A percentile compares a stretch with the other conserved stretches of the same genome.
Evolutionary conservation across 106 monocot species (phyloP).

Genomic region (Acorus calamus): DNA sequence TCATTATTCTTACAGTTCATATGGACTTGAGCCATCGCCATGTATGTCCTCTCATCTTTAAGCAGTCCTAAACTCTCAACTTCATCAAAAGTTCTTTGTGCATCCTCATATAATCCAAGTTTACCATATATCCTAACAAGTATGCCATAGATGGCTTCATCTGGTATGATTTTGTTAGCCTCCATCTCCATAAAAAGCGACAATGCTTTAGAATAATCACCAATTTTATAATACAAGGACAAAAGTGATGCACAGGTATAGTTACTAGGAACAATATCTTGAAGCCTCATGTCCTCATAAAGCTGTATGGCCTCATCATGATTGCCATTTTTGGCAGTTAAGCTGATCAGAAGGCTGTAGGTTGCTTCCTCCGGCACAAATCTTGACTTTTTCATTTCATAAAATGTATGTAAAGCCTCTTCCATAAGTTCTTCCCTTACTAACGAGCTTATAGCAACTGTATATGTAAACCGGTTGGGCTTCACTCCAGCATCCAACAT

Average conservation of each 20-base stretch:
- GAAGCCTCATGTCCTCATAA: constrained; percentile 68
- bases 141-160: constrained; percentile 96
- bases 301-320: constrained; percentile 49
- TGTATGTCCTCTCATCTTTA: constrained; percentile 74
- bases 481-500: constrained; percentile 50
- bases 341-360: constrained; percentile 64
- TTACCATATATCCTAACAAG: constrained; percentile 93
- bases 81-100: constrained; percentile 52
- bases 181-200: constrained; percentile 78
- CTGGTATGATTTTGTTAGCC: constrained; percentile 47
- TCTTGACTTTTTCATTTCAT: constrained; percentile 52
- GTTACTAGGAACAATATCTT: constrained; percentile 62
- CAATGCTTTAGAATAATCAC: constrained; percentile 78
- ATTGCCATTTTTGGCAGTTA: constrained; percentile 37
- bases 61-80: constrained; percentile 57
- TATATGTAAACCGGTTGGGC: constrained; percentile 72
- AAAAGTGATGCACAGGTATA: constrained; percentile 80
- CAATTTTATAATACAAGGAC: constrained; percentile 53
- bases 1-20: constrained; percentile 54
- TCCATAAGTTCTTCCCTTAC: constrained; percentile 39
- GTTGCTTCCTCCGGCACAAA: constrained; percentile 71
- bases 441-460: constrained; percentile 61
- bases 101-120: constrained; percentile 84
- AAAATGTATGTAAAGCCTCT: constrained; percentile 56
- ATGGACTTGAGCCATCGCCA: constrained; percentile 89